Evolutionary conservation across 2,329 filamentous ascomycete species (phyloP).

Genomic region (Botrytis fragariae): DNA sequence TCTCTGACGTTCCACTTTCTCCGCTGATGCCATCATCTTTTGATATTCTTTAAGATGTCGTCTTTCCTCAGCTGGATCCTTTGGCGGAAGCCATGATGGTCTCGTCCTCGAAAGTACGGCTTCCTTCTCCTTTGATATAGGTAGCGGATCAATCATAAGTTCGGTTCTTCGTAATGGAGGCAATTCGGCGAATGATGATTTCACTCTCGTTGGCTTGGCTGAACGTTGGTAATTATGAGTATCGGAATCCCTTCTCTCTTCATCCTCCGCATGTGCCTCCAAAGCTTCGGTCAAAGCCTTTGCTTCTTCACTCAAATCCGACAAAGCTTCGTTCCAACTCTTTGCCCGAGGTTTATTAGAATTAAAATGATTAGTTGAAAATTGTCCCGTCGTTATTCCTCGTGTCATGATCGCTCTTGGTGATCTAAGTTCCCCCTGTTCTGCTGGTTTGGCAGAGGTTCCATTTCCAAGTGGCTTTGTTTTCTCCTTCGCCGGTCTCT

Average conservation of each 20-base stretch:
- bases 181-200: conserved; percentile 66
- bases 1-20: conserved; percentile 58
- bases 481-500: conserved; percentile 36
- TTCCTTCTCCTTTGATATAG: conserved; percentile 83
- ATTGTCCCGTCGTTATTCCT: conserved; percentile 48
- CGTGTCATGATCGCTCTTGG: conserved; percentile 45
- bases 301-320: conserved; percentile 68
- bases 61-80: conserved; percentile 86
- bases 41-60: conserved; percentile 84
- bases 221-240: conserved; percentile 39
- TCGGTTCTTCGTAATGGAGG: conserved; percentile 57
- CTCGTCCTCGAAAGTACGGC: conserved; percentile 77
- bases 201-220: conserved; percentile 51
- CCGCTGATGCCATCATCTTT: conserved; percentile 70
- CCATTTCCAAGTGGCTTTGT: conserved; percentile 52
- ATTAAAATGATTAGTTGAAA: conserved; percentile 53
- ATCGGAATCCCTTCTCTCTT: conserved; percentile 48
- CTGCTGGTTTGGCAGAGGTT: conserved; percentile 57
- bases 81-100: conserved; percentile 81
- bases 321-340: conserved; percentile 72
- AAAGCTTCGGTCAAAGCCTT: conserved; percentile 74
- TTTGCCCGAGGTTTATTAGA: conserved; percentile 56
- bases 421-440: conserved; percentile 53
- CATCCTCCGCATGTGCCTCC: conserved; percentile 72
- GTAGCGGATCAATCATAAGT: conserved; percentile 80